These are phyloP conservation scores for Aspergillus ustus DNA, from an alignment of 2,329 filamentous ascomycete genomes.

Conservation along the genomic window DNA sequence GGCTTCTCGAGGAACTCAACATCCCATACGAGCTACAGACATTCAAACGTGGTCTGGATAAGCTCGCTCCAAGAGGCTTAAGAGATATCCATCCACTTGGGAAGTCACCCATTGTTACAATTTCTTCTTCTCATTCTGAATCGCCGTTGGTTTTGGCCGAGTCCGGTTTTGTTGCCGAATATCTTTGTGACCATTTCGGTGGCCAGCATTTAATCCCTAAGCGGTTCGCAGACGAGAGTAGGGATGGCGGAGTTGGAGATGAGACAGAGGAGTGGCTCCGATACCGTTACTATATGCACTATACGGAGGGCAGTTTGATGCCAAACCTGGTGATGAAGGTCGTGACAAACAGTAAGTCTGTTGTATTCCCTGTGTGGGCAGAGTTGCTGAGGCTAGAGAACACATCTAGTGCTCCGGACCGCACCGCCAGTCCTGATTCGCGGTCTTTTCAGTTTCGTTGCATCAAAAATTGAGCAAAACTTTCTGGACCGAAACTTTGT, in stretches of 20 bases:
- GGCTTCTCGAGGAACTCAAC: neutral
- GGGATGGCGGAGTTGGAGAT: conserved; percentile 46
- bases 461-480: neutral
- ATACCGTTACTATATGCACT: conserved; percentile 76
- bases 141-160: neutral
- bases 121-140: neutral
- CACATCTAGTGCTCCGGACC: neutral
- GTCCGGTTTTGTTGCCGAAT: neutral
- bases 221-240: neutral
- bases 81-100: neutral
- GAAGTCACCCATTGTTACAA: neutral
- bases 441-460: neutral
- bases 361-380: neutral
- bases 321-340: conserved; percentile 67
- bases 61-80: neutral
- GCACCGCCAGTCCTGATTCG: neutral
- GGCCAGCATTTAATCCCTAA: neutral
- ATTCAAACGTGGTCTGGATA: neutral
- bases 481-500: neutral
- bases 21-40: neutral
- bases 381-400: neutral
- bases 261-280: conserved; percentile 66
- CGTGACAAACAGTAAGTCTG: conserved; percentile 59
- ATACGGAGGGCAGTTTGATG: conserved; percentile 83
- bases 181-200: neutral